Evolutionary conservation across 176 grass and related monocot genomes (phyloP), one percentile per base, ranked within the genome.

Genomic region (Oryza glaberrima): DNA sequence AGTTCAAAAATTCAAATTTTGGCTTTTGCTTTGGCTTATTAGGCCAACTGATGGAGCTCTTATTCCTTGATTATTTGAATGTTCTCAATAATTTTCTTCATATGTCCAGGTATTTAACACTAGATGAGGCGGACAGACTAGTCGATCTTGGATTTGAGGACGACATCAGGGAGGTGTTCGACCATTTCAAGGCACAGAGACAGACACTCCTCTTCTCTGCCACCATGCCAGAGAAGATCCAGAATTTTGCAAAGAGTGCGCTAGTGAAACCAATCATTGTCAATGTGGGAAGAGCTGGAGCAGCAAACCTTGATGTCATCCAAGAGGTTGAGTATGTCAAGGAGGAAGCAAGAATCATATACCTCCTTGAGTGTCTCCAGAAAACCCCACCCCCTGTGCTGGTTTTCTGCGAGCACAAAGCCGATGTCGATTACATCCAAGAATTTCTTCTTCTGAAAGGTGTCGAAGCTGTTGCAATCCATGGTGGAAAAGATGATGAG

Each of bases 251-350:
- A 9, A 98, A 77, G 78, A 93, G 84, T 75, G 91, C 96, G 28
- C 87, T 98, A 11, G 96, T 98, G 15, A 87, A 95, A 85, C 93
- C 96, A 9, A 83, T 95, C 60, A 88, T 82, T 6, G 96, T 98
- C 44, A 98, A 92, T 88, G 96, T 94, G 26, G 96, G 96, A 40
- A 83, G 93, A 83, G 96, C 96, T 49, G 93, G 96, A 56, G 95
- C 95, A 7, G 95, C 91, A 75, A 98, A 98, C 70, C 91, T 98
- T 16, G 95, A 98, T 63, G 95, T 95, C 25, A 92, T 98, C 81
- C 95, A 95, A 94, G 96, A 98, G 82, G 96, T 98, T 7, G 96
- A 98, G 81, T 98, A 98, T 64, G 96, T 98, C 63, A 95, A 95
- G 85, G 93, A 98, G 85, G 91, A 95, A 23, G 96, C 91, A 54